These are phyloP conservation scores for Leccinum barrowsii DNA, from an alignment of 768 basidiomycete genomes.

Conservation along the genomic window DNA sequence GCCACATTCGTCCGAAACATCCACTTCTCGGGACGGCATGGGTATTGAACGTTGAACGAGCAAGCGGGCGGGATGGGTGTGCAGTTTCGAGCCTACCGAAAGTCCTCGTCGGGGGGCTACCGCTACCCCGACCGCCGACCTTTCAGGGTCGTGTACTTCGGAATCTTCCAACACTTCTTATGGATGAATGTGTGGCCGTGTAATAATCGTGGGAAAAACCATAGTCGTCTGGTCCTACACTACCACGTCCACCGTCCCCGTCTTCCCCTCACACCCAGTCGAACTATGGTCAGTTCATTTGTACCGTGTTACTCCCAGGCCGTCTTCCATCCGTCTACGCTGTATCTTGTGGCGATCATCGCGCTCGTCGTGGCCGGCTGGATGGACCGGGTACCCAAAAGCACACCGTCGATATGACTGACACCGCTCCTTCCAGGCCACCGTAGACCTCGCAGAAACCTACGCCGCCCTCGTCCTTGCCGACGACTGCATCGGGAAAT, in stretches of 20 bases:
- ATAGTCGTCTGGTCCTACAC: too few relatives aligned
- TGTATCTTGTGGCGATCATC: background rate
- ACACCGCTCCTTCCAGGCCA: constrained; percentile 38
- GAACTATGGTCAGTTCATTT: constrained; percentile 26
- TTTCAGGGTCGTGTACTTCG: too few relatives aligned
- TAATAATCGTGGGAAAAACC: too few relatives aligned
- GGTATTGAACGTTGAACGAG: too few relatives aligned
- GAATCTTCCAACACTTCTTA: too few relatives aligned
- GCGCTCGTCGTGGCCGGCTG: constrained; percentile 19
- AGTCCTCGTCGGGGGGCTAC: too few relatives aligned
- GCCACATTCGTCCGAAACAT: too few relatives aligned
- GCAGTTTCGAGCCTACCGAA: too few relatives aligned
- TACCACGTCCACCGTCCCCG: background rate
- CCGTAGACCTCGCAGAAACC: constrained; percentile 83
- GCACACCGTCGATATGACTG: background rate
- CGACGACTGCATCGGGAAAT: constrained; percentile 92
- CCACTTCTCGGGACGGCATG: too few relatives aligned
- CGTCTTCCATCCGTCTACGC: background rate
- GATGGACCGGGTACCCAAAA: background rate
- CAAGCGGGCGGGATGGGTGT: too few relatives aligned
- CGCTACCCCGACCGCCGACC: too few relatives aligned
- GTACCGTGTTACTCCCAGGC: background rate
- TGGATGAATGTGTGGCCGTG: too few relatives aligned
- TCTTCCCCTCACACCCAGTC: background rate
- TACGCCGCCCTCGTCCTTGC: constrained; percentile 94